A percentile compares a stretch with the other conserved stretches of the same genome.
Conservation (phyloP, 2,329 filamentous ascomycete species). For the Colletotrichum shisoi region DNA sequence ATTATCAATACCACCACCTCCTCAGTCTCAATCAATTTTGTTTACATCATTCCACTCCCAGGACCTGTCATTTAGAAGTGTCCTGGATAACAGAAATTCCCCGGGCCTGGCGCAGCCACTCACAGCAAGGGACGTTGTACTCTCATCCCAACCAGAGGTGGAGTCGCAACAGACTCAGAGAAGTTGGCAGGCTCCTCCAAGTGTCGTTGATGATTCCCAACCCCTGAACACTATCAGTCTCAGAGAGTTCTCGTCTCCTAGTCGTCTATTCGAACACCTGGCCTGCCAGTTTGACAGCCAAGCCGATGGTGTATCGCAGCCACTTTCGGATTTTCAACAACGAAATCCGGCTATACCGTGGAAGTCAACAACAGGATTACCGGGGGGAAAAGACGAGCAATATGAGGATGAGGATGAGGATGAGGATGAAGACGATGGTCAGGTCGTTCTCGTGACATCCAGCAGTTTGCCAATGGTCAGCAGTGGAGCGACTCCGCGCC, state of each 20-base stretch:
- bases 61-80: slow-evolving; percentile 56
- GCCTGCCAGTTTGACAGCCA: slow-evolving; percentile 27
- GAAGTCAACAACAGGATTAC: neutral
- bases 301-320: neutral
- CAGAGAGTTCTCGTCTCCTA: slow-evolving; percentile 56
- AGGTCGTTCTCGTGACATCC: slow-evolving; percentile 50
- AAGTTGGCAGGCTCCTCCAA: slow-evolving; percentile 57
- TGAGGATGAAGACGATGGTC: slow-evolving; percentile 24
- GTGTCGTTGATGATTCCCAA: slow-evolving; percentile 65
- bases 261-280: slow-evolving; percentile 58
- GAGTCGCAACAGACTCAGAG: slow-evolving; percentile 11
- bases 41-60: slow-evolving; percentile 40
- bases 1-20: neutral
- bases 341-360: neutral
- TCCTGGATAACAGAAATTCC: slow-evolving; percentile 53
- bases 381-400: neutral
- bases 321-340: neutral
- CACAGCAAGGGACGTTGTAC: slow-evolving; percentile 9
- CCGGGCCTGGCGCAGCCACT: slow-evolving; percentile 42
- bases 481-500: neutral
- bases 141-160: slow-evolving; percentile 15
- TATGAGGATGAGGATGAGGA: neutral
- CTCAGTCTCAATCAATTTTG: neutral
- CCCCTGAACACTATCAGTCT: slow-evolving; percentile 49
- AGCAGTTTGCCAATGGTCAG: slow-evolving; percentile 43